Evolutionary conservation across 805 yeast genomes (phyloP).

Genomic region (Nakazawaea holstii): DNA sequence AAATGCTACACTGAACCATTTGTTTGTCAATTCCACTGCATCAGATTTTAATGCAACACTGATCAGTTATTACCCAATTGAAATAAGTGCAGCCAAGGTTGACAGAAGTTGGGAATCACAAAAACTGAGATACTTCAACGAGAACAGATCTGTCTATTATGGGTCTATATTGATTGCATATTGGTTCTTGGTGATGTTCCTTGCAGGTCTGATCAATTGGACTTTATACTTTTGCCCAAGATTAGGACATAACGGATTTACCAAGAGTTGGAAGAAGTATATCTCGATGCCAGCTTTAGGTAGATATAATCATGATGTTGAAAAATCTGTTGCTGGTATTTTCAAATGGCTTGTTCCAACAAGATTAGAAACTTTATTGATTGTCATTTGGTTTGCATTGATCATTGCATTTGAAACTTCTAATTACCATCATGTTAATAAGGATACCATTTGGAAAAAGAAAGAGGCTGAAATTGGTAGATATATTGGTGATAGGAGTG

Average conservation of each 20-base stretch:
- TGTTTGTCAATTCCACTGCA: slow-evolving; percentile 23
- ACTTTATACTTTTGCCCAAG: slow-evolving; percentile 32
- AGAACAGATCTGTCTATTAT: slow-evolving; percentile 36
- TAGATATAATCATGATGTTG: not conserved
- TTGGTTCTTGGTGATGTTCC: slow-evolving; percentile 40
- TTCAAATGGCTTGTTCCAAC: slow-evolving; percentile 39
- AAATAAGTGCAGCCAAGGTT: not conserved
- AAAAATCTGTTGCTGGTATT: not conserved
- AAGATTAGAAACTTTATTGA: slow-evolving; percentile 42
- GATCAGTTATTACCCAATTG: slow-evolving; percentile 31
- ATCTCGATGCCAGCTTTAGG: slow-evolving; percentile 16
- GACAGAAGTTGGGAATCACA: slow-evolving; percentile 18
- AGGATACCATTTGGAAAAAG: slow-evolving; percentile 1
- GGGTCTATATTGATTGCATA: slow-evolving; percentile 43
- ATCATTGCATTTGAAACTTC: slow-evolving; percentile 16
- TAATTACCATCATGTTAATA: slow-evolving; percentile 11
- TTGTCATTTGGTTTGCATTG: slow-evolving; percentile 30
- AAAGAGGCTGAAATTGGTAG: slow-evolving; percentile 20
- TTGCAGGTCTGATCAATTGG: slow-evolving; percentile 39
- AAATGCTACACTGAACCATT: slow-evolving; percentile 32
- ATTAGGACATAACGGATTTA: slow-evolving; percentile 10
- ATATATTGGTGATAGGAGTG: slow-evolving; percentile 47
- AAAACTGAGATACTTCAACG: slow-evolving; percentile 27
- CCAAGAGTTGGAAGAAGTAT: slow-evolving; percentile 22
- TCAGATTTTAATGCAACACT: slow-evolving; percentile 26